Base-by-base conservation (phyloP, 208 protist species). In the Trypanosoma lewisi region DNA sequence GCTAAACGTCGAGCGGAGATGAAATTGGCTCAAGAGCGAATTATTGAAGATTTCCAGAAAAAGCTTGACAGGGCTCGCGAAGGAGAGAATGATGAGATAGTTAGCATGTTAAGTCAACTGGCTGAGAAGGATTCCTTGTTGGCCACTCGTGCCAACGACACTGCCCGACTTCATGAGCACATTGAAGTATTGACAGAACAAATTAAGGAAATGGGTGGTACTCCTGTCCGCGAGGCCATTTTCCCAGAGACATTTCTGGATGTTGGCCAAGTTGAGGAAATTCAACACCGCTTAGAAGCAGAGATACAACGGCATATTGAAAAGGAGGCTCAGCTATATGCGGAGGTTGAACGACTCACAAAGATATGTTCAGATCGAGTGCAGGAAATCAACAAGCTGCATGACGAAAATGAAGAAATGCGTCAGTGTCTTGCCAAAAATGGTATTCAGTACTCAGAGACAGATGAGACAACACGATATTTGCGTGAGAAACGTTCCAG, bases 1-100 rank as follows among this genome's bases (percentile, higher is more conserved):
- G 82, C 77, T 47, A 86, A 84, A 70, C 80, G 79, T 19, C 67
- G 85, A 23, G 79, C 79, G 39, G 84, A 78, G 66, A 94, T 91
- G 83, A 81, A 83, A 53, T 63, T 94, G 17, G 80, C 80, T 0
- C 84, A 84, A 58, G 84, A 94, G 67, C 67, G 77, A 4, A 73
- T 91, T 31, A 83, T 94, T 52, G 87, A 91, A 56, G 87, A 94
- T 51, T 94, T 94, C 67, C 83, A 94, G 70, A 75, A 71, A 25
- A 94, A 94, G 63, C 79, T 94, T 2, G 82, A 90, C 19, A 71
- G 55, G 34, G 82, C 84, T 6, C 83, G 87, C 27, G 84, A 80
- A 12, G 82, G 82, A 45, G 89, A 75, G 39, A 91, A 94, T 67
- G 87, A 89, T 16, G 87, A 94, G 36, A 74, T 94, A 21, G 49